Evolutionary conservation across 2,329 filamentous ascomycete species (phyloP).

Genomic region (Trichoderma sp.): DNA sequence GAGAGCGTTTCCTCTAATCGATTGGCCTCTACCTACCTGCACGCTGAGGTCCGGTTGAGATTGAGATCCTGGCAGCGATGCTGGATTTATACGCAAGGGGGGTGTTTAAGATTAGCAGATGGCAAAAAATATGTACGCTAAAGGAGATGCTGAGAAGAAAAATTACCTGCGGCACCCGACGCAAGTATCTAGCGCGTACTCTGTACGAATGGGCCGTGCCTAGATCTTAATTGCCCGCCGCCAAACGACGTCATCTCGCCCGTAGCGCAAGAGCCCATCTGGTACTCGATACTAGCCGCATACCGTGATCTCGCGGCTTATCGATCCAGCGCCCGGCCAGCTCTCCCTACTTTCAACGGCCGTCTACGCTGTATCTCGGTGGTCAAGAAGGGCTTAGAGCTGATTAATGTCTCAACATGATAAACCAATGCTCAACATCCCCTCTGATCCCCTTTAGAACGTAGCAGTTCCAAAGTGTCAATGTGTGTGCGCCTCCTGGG

Average conservation of each 20-base stretch:
- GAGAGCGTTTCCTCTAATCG: background rate
- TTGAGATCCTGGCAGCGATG: background rate
- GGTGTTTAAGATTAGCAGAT: background rate
- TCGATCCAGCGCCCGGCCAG: background rate
- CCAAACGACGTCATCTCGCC: conserved; percentile 20
- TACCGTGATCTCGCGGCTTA: background rate
- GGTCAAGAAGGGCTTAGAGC: background rate
- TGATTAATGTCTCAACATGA: background rate
- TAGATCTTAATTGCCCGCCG: conserved; percentile 18
- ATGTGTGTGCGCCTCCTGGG: background rate
- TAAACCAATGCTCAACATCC: background rate
- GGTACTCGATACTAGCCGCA: background rate
- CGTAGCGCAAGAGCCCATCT: background rate
- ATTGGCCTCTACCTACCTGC: background rate
- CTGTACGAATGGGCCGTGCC: conserved; percentile 1
- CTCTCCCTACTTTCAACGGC: background rate
- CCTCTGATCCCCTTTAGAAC: background rate
- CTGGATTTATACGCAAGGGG: conserved; percentile 9
- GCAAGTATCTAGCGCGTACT: conserved; percentile 12
- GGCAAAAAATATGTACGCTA: conserved; percentile 4
- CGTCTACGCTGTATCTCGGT: background rate
- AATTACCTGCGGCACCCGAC: too few relatives aligned
- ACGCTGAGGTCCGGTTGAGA: background rate
- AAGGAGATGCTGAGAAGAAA: background rate
- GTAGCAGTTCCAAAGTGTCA: background rate